Percentiles rank a stretch among this genome's conserved stretches.
Conservation (phyloP, 768 basidiomycete genomes). For the Naematelia aurantialba region DNA sequence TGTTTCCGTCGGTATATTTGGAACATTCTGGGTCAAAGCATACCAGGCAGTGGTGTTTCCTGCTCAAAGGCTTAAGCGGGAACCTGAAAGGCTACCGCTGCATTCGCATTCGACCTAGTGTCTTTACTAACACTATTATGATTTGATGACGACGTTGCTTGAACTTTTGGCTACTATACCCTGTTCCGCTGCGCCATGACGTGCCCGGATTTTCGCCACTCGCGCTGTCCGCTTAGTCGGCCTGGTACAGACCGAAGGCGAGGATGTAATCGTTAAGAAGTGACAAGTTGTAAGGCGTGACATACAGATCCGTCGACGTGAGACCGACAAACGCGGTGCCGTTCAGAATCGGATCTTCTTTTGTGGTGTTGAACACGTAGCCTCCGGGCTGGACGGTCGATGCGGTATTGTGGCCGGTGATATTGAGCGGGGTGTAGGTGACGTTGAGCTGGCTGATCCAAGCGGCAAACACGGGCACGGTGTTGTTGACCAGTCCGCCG, state of each 20-base stretch:
- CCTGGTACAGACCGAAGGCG: slow-evolving; percentile 51
- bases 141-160: background rate
- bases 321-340: slow-evolving; percentile 60
- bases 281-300: slow-evolving; percentile 61
- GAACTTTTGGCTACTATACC: background rate
- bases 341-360: slow-evolving; percentile 55
- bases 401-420: slow-evolving; percentile 53
- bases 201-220: background rate
- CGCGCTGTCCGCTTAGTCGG: slow-evolving; percentile 19
- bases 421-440: slow-evolving; percentile 58
- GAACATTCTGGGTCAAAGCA: too few relatives aligned
- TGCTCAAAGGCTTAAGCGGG: background rate
- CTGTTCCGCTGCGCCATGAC: background rate
- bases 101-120: background rate
- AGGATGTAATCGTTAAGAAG: slow-evolving; percentile 58
- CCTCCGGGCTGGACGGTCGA: slow-evolving; percentile 57
- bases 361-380: slow-evolving; percentile 51
- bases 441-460: slow-evolving; percentile 64
- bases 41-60: too few relatives aligned
- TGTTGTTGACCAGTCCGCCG: slow-evolving; percentile 51
- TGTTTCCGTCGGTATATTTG: too few relatives aligned
- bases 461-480: slow-evolving; percentile 54
- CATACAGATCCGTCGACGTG: slow-evolving; percentile 55
- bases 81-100: background rate
- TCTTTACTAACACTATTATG: background rate